These are phyloP conservation scores for Scorias spongiosa DNA, from an alignment of 2,329 filamentous ascomycete species.

Conservation along the genomic window DNA sequence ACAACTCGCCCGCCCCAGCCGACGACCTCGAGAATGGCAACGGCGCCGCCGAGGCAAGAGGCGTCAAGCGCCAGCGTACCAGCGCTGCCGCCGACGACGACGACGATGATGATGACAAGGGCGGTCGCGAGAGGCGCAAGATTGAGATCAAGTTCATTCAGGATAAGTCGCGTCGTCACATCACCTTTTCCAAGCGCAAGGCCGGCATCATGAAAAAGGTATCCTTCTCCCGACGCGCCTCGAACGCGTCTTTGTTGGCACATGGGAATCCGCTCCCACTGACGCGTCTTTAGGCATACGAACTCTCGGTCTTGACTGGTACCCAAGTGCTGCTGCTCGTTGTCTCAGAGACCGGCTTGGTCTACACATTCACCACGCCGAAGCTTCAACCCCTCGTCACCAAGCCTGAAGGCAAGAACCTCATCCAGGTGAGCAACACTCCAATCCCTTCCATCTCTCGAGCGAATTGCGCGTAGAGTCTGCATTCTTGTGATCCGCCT, in stretches of 20 bases:
- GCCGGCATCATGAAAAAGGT: conserved; percentile 99
- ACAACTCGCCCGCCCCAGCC: conserved; percentile 35
- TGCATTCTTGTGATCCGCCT: not conserved
- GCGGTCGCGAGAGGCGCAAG: conserved; percentile 93
- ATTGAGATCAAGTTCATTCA: conserved; percentile 99
- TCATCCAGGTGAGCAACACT: conserved; percentile 64
- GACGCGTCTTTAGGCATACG: conserved; percentile 57
- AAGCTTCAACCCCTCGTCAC: conserved; percentile 97
- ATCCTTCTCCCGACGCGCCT: conserved; percentile 9
- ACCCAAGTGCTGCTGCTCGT: conserved; percentile 94
- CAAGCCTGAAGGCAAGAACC: conserved; percentile 96
- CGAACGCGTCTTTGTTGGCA: not conserved
- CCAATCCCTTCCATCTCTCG: not conserved
- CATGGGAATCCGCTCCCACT: conserved; percentile 1
- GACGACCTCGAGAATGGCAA: conserved; percentile 54
- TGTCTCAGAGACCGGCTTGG: conserved; percentile 90
- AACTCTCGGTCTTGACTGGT: conserved; percentile 90
- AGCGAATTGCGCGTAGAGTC: conserved; percentile 3
- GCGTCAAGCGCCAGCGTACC: conserved; percentile 77
- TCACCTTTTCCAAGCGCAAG: conserved; percentile 99
- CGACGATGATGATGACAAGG: conserved; percentile 96
- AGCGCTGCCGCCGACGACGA: conserved; percentile 62
- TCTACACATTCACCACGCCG: conserved; percentile 96
- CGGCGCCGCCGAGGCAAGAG: conserved; percentile 46
- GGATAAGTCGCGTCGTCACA: conserved; percentile 98